These are phyloP conservation scores for Leccinum broughii DNA, from an alignment of 768 basidiomycete genomes.

Conservation along the genomic window DNA sequence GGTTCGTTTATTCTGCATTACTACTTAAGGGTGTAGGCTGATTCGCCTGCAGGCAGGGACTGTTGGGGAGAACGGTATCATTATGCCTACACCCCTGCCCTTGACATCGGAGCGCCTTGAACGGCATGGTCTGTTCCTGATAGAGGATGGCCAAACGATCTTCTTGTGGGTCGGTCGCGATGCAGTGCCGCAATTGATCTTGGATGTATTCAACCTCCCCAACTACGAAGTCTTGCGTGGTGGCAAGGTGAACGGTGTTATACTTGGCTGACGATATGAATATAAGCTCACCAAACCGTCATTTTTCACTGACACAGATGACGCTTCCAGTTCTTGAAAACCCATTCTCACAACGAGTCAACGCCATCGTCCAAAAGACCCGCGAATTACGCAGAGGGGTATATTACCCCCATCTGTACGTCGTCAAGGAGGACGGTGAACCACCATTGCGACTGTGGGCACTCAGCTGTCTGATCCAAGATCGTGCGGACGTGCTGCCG, in stretches of 20 bases:
- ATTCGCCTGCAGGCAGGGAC: conserved; percentile 71
- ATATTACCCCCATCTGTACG: conserved; percentile 91
- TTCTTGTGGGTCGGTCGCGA: conserved; percentile 99
- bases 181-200: conserved; percentile 91
- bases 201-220: conserved; percentile 92
- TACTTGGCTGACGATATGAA: neutral
- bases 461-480: conserved; percentile 90
- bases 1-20: conserved; percentile 41
- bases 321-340: conserved; percentile 92
- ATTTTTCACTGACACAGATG: conserved; percentile 45
- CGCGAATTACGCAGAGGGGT: conserved; percentile 91
- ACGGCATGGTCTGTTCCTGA: conserved; percentile 92
- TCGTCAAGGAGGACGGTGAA: conserved; percentile 98
- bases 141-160: conserved; percentile 97
- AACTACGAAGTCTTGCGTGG: conserved; percentile 87
- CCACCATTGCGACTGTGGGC: conserved; percentile 95
- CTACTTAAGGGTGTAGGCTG: neutral
- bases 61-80: conserved; percentile 84
- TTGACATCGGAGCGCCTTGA: conserved; percentile 95
- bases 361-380: conserved; percentile 91
- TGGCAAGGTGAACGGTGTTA: conserved; percentile 67
- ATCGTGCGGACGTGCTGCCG: conserved; percentile 90
- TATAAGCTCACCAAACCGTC: neutral
- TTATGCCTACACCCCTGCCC: conserved; percentile 85
- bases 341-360: conserved; percentile 92